Conservation (phyloP, 1,139 yeast genomes). For the Magnusiomyces clavatus region DNA sequence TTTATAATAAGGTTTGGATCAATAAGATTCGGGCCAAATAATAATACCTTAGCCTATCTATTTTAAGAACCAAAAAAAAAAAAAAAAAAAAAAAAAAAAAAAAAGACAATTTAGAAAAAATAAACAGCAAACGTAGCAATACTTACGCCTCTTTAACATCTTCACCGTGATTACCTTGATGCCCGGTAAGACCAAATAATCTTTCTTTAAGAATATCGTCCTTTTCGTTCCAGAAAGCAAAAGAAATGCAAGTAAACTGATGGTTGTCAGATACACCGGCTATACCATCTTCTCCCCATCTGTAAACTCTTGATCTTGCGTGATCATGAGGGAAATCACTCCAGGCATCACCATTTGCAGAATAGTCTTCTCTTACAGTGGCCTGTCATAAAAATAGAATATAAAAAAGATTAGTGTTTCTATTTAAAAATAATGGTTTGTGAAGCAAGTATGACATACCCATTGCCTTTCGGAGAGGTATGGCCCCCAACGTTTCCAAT, state of each 20-base stretch:
- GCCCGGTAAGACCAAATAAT: conserved; percentile 83
- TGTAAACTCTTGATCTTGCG: conserved; percentile 70
- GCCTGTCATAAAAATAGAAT: conserved; percentile 33
- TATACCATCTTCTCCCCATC: conserved; percentile 97
- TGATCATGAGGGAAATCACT: conserved; percentile 83
- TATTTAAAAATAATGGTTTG: not conserved
- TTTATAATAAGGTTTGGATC: too few relatives aligned
- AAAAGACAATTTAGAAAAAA: not conserved
- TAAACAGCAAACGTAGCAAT: not conserved
- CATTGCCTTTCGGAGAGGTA: conserved; percentile 87
- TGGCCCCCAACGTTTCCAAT: conserved; percentile 92
- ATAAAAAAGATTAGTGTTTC: not conserved
- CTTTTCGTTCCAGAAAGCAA: conserved; percentile 89
- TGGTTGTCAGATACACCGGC: conserved; percentile 89
- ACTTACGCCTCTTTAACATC: conserved; percentile 69
- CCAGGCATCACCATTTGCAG: conserved; percentile 87
- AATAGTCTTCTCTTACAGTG: conserved; percentile 88
- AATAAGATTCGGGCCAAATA: too few relatives aligned
- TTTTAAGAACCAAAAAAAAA: not conserved
- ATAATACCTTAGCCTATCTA: too few relatives aligned
- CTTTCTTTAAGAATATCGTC: conserved; percentile 84
- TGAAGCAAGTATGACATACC: conserved; percentile 33
- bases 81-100: not conserved
- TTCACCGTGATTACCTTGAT: conserved; percentile 94
- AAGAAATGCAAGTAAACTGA: conserved; percentile 64